Conservation (phyloP, 306 rosid species). For the Prunus campanulata region DNA sequence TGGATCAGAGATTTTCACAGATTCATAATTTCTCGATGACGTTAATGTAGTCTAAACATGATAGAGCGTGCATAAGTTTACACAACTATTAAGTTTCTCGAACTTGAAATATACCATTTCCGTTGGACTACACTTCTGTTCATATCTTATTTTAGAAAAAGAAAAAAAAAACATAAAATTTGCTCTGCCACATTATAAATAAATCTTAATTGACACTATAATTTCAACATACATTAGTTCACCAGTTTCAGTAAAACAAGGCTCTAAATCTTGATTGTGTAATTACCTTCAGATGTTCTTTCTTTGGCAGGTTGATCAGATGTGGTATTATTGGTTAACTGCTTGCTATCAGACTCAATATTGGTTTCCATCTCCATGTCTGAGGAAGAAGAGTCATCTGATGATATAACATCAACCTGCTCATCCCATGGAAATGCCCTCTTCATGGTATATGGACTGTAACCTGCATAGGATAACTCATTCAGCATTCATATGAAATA, state of each 20-base stretch:
- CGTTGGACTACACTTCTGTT: not conserved
- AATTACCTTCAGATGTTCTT: constrained; percentile 50
- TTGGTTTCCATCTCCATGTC: constrained; percentile 29
- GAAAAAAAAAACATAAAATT: too few species aligned
- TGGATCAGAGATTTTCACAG: not conserved
- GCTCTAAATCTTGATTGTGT: not conserved
- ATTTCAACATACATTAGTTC: not conserved
- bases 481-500: not conserved
- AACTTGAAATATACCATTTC: not conserved
- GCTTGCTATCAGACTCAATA: constrained; percentile 21
- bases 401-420: constrained; percentile 40
- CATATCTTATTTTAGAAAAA: not conserved
- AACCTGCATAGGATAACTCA: constrained; percentile 10
- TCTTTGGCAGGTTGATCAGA: constrained; percentile 12
- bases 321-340: constrained; percentile 6
- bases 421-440: constrained; percentile 57
- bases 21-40: not conserved
- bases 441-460: constrained; percentile 42
- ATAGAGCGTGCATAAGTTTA: not conserved
- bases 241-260: constrained; percentile 6
- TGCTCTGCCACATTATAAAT: not conserved
- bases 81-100: not conserved
- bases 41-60: not conserved
- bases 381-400: constrained; percentile 54
- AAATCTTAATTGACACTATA: not conserved